Conservation (phyloP, 163 green algal species). For the Volvox carteri region DNA sequence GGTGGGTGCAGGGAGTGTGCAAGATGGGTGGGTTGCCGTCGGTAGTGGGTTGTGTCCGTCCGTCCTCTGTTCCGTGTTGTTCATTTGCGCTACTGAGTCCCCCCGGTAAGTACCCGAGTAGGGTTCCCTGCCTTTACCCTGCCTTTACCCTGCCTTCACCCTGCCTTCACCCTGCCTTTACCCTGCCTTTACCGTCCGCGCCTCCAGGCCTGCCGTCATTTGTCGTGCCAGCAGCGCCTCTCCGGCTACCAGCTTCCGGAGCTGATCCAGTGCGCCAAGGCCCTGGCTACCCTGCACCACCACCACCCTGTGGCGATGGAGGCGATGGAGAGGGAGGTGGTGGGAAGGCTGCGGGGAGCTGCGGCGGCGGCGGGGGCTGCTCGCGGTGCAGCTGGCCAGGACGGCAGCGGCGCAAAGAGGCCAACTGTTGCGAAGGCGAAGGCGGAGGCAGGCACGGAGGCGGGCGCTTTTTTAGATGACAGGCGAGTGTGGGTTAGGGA, state of each 20-base stretch:
- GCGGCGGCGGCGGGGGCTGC: too few species aligned
- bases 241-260: not conserved
- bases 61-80: not conserved
- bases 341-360: not conserved
- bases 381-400: not conserved
- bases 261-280: slow-evolving; percentile 49
- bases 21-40: not conserved
- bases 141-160: not conserved
- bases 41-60: not conserved
- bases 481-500: not conserved
- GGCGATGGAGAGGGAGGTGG: slow-evolving; percentile 37
- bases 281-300: slow-evolving; percentile 48
- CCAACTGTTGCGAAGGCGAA: not conserved
- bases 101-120: not conserved
- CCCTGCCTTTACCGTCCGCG: not conserved
- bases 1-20: not conserved
- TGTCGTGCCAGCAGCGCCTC: not conserved
- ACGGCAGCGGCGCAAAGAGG: not conserved
- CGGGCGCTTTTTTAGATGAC: not conserved
- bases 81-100: not conserved
- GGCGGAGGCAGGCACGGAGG: not conserved
- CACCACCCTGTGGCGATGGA: not conserved
- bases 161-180: not conserved
- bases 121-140: not conserved
- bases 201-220: slow-evolving; percentile 18